Base-by-base conservation (phyloP, 148 eudicot species). In the Camellia lanceoleosa region DNA sequence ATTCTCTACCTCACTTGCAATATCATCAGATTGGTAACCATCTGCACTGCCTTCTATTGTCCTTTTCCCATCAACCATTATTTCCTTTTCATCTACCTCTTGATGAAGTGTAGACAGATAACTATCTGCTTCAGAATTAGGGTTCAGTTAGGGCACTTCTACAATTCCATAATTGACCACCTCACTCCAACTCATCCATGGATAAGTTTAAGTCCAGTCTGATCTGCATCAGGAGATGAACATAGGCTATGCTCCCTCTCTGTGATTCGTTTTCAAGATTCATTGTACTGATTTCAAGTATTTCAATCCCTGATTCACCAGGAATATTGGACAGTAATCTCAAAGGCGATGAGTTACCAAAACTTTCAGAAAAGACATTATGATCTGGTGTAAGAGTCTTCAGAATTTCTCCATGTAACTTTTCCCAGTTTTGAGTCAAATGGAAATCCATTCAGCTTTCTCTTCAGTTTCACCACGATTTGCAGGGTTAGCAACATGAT, bases 351-450 rank as follows among this genome's bases (percentile, higher is more conserved):
- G 90, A 84, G 42, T 80, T 86, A 56, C 81, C 67, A 82, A 84
- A 71, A 67, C 87, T 78, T 79, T 90, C 97, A 77, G 75, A 89
- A 52, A 91, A 88, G 58, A 78, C 82, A 81, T 87, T 87, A 77
- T 91, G 92, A 75, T 89, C 97, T 62, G 87, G 89, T 16, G 90
- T 80, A 86, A 88, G 78, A 82, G 83, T 77, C 68, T 87, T 87
- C 85, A 94, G 81, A 93, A 82, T 76, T 85, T 89, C 79, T 94
- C 94, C 99, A 96, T 92, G 87, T 90, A 96, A 89, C 95, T 92
- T 88, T 82, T 87, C 56, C 89, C 89, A 47, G 82, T 83, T 83
- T 86, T n/a, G 86, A 83, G 79, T 87, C 85, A 65, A 88, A 90
- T 71, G 89, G 89, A 84, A 89, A 91, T 79, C 94, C 92, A 78